These are phyloP conservation scores for Fonsecaea monophora DNA, from an alignment of 2,329 filamentous ascomycete genomes.

Conservation along the genomic window DNA sequence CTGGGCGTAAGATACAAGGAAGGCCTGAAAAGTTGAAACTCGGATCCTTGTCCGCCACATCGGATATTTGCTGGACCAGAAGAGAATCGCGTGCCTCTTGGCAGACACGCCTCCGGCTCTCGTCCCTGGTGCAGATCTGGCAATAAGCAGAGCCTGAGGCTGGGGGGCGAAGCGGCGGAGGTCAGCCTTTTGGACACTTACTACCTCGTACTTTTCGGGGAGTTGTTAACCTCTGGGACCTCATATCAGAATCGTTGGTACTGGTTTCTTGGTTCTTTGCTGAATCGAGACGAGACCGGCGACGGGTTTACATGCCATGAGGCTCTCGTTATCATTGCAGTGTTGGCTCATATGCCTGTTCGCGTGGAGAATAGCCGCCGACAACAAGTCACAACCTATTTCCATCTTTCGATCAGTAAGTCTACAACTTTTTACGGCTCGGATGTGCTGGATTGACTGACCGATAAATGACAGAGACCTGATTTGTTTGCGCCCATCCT, in stretches of 20 bases:
- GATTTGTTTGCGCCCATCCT: conserved; percentile 49
- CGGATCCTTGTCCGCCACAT: conserved; percentile 1
- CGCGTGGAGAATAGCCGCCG: conserved; percentile 40
- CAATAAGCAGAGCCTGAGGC: not conserved
- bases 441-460: conserved; percentile 12
- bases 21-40: conserved; percentile 1
- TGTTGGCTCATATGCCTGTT: conserved; percentile 37
- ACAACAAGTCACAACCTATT: conserved; percentile 41
- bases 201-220: not conserved
- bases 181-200: not conserved
- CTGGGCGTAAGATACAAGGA: not conserved
- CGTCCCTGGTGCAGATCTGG: not conserved
- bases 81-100: conserved; percentile 25
- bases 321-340: conserved; percentile 22
- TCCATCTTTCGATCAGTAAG: conserved; percentile 49
- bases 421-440: conserved; percentile 5
- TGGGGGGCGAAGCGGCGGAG: not conserved
- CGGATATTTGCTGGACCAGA: conserved; percentile 4
- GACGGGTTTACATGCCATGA: conserved; percentile 18
- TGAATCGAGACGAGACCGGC: conserved; percentile 7
- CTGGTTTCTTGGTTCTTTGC: conserved; percentile 18
- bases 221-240: not conserved
- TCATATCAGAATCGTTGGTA: not conserved
- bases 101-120: conserved; percentile 2
- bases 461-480: conserved; percentile 44